Percentiles rank a stretch among this genome's conserved stretches.
Conservation (phyloP, 1,139 yeast genomes). For the Blastobotrys raffinosifermentans region DNA sequence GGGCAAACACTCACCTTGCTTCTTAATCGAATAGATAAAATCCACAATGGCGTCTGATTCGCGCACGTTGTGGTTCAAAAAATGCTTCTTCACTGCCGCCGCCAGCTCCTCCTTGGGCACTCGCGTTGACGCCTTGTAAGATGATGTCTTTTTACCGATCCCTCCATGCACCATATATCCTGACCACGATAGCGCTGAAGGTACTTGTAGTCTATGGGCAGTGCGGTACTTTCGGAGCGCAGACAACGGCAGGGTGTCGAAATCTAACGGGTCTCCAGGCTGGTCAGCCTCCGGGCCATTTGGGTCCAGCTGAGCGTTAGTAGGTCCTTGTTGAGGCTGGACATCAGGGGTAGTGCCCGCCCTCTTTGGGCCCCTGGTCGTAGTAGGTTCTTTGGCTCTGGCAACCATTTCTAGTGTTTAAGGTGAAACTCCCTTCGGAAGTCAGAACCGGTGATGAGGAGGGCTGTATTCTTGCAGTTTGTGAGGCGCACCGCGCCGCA, state of each 20-base stretch:
- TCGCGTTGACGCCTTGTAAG: constrained; percentile 40
- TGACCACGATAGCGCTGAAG: constrained; percentile 49
- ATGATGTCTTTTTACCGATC: constrained; percentile 58
- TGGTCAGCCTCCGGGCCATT: constrained; percentile 5
- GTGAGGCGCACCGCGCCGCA: no score
- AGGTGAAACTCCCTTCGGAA: no score
- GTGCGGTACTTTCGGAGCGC: constrained; percentile 54
- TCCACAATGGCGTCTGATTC: constrained; percentile 77
- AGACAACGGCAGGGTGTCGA: constrained; percentile 47
- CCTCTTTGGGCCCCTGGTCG: neutral
- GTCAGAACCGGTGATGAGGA: no score
- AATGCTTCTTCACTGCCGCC: constrained; percentile 54
- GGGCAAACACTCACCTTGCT: no score
- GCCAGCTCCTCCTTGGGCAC: constrained; percentile 54
- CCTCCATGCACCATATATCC: constrained; percentile 58
- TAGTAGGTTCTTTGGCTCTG: neutral
- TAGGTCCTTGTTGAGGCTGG: constrained; percentile 6
- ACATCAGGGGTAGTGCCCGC: neutral
- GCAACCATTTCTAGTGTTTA: no score
- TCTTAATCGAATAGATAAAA: constrained; percentile 67
- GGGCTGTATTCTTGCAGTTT: no score
- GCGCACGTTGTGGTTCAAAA: constrained; percentile 52
- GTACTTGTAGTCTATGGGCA: constrained; percentile 42
- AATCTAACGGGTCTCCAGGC: constrained; percentile 39
- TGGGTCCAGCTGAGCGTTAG: constrained; percentile 7